Percentiles rank a stretch among this genome's conserved stretches.
Evolutionary conservation across 2,329 filamentous ascomycete genomes (phyloP).

Genomic region (Immersiporthe knoxdaviesiana): DNA sequence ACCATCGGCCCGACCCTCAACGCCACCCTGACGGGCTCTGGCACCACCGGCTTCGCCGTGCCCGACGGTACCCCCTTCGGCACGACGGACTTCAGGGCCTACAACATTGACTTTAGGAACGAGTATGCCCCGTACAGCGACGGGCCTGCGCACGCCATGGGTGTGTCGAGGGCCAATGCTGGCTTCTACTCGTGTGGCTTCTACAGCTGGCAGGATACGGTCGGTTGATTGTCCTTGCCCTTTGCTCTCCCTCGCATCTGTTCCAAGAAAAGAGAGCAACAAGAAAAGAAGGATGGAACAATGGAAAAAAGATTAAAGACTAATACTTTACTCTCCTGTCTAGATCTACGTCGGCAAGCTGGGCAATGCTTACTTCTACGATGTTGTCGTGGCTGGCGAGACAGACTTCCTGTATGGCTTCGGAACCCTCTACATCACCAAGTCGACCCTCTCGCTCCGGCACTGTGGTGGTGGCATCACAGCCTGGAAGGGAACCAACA

Average conservation of each 20-base stretch:
- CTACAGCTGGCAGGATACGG: slow-evolving; percentile 71
- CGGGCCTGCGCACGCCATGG: slow-evolving; percentile 63
- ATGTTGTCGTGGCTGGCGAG: slow-evolving; percentile 63
- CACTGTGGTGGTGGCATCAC: slow-evolving; percentile 68
- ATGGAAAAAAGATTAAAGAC: neutral
- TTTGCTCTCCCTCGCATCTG: neutral
- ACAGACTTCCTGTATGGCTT: slow-evolving; percentile 73
- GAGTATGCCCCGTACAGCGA: slow-evolving; percentile 53
- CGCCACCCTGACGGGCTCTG: slow-evolving; percentile 63
- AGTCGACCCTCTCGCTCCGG: slow-evolving; percentile 57
- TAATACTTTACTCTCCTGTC: neutral
- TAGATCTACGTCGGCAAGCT: slow-evolving; percentile 68
- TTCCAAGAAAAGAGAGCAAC: too few relatives aligned
- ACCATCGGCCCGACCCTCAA: slow-evolving; percentile 67
- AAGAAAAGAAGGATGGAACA: neutral
- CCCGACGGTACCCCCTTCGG: slow-evolving; percentile 65
- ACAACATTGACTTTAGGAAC: slow-evolving; percentile 70
- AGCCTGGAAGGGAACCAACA: slow-evolving; percentile 70
- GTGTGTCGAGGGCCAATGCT: slow-evolving; percentile 64
- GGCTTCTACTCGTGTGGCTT: slow-evolving; percentile 70
- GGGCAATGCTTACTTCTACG: slow-evolving; percentile 67
- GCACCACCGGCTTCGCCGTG: slow-evolving; percentile 64
- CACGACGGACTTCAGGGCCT: slow-evolving; percentile 64
- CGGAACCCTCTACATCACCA: slow-evolving; percentile 64
- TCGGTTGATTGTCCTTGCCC: slow-evolving; percentile 35